Evolutionary conservation across 2,329 filamentous ascomycete species (phyloP).

Genomic region (Trichoderma gracile): DNA sequence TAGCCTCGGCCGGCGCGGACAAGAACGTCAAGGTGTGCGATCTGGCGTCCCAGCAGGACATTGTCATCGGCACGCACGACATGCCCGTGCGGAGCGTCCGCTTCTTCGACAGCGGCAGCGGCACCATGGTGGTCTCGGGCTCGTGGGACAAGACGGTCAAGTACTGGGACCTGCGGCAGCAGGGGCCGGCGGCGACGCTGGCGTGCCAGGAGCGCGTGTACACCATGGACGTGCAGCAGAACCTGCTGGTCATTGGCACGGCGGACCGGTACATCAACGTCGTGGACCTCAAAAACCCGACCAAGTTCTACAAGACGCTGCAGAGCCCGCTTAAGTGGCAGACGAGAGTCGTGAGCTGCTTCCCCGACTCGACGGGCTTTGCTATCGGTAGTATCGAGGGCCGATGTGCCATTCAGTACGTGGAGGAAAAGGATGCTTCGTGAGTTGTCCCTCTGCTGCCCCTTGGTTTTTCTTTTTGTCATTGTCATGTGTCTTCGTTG

Average conservation of each 20-base stretch:
- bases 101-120: slow-evolving; percentile 72
- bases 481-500: background rate
- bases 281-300: slow-evolving; percentile 83
- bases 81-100: slow-evolving; percentile 75
- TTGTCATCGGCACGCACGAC: slow-evolving; percentile 82
- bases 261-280: slow-evolving; percentile 97
- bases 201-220: slow-evolving; percentile 78
- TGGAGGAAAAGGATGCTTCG: slow-evolving; percentile 89
- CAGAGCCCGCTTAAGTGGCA: slow-evolving; percentile 98
- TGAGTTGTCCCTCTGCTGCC: slow-evolving; percentile 41
- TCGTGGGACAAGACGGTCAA: slow-evolving; percentile 90
- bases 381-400: slow-evolving; percentile 96
- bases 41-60: slow-evolving; percentile 64
- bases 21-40: slow-evolving; percentile 90
- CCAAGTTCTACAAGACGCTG: slow-evolving; percentile 92
- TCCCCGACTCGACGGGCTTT: slow-evolving; percentile 86
- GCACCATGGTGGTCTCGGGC: slow-evolving; percentile 85
- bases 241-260: slow-evolving; percentile 86
- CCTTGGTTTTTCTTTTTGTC: background rate
- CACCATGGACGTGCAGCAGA: slow-evolving; percentile 85
- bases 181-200: slow-evolving; percentile 64
- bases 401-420: slow-evolving; percentile 95
- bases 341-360: slow-evolving; percentile 92
- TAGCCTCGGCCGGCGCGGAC: slow-evolving; percentile 86
- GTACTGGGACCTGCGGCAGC: slow-evolving; percentile 78